phyloP scores from a whole-genome alignment of 352 stramenopile genomes.

The Globisporangium orthogonon region DNA sequence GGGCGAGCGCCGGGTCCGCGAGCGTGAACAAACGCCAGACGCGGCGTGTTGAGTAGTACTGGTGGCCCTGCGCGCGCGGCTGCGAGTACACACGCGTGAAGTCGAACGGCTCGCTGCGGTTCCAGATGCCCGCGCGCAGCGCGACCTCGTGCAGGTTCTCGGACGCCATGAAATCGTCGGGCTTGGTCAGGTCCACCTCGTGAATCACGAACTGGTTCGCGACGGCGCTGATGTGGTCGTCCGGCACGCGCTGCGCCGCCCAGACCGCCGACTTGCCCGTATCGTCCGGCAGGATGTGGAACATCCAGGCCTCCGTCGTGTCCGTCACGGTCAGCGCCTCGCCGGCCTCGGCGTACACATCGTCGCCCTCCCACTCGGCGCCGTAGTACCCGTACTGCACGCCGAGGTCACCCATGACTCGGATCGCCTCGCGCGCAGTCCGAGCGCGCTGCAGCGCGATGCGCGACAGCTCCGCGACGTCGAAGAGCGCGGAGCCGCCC shows the following conservation, averaged over 20 bases:
- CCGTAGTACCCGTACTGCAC: constrained; percentile 93
- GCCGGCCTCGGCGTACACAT: constrained; percentile 63
- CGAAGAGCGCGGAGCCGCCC: constrained; percentile 85
- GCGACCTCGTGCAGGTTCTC: constrained; percentile 86
- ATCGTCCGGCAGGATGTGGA: constrained; percentile 93
- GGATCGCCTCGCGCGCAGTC: constrained; percentile 75
- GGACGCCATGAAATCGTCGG: constrained; percentile 86
- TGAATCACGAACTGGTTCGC: constrained; percentile 95
- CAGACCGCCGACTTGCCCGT: constrained; percentile 90
- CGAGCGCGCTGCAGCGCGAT: constrained; percentile 84
- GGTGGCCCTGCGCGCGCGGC: constrained; percentile 41
- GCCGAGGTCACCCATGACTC: constrained; percentile 92
- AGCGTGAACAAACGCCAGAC: constrained; percentile 89
- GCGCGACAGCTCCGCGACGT: constrained; percentile 80
- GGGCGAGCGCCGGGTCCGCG: constrained; percentile 52
- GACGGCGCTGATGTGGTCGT: constrained; percentile 80
- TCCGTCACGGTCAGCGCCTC: constrained; percentile 91
- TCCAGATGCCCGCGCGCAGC: constrained; percentile 79
- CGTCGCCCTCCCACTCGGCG: constrained; percentile 66
- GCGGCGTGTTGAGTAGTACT: constrained; percentile 85
- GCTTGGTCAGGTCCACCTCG: constrained; percentile 67
- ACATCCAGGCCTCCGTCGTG: constrained; percentile 91
- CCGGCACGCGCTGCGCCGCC: constrained; percentile 89
- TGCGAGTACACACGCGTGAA: constrained; percentile 86
- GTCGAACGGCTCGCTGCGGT: constrained; percentile 66